Percentiles rank a stretch among this genome's conserved stretches.
These are phyloP conservation scores for Blastocystis sp. DNA, from an alignment of 352 stramenopile species.

Conservation along the genomic window DNA sequence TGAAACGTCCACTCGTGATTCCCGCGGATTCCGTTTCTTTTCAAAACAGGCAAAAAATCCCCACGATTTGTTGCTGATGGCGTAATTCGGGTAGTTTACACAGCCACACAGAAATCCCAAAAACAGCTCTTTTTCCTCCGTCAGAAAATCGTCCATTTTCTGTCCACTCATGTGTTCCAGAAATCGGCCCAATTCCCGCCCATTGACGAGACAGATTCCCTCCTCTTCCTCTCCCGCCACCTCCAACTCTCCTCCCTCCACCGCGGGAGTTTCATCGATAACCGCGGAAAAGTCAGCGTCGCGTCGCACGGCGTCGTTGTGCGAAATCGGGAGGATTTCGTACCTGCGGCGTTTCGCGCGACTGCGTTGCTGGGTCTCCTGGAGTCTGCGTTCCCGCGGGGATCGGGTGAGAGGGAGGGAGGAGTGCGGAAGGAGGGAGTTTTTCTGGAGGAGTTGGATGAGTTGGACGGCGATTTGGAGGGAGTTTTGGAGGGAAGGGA, in stretches of 20 bases:
- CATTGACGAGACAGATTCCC: background rate
- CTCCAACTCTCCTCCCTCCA: slow-evolving; percentile 27
- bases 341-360: background rate
- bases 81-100: slow-evolving; percentile 23
- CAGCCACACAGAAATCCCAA: slow-evolving; percentile 4
- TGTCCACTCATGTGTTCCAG: background rate
- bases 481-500: background rate
- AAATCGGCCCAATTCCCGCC: background rate
- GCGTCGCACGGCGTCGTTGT: slow-evolving; percentile 33
- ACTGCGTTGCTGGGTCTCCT: background rate
- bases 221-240: background rate
- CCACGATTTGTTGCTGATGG: slow-evolving; percentile 25
- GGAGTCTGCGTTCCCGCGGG: background rate
- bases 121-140: background rate
- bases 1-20: slow-evolving; percentile 44
- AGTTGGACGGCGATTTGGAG: slow-evolving; percentile 2
- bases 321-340: background rate
- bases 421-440: background rate
- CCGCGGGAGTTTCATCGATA: background rate
- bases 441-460: background rate
- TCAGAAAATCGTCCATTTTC: background rate
- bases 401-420: background rate
- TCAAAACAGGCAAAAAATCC: background rate
- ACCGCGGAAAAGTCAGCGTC: background rate
- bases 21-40: slow-evolving; percentile 38